A percentile compares a stretch with the other conserved stretches of the same genome.
Evolutionary conservation across 2,329 filamentous ascomycete genomes (phyloP).

Genomic region (Colletotrichum euphorbiae): DNA sequence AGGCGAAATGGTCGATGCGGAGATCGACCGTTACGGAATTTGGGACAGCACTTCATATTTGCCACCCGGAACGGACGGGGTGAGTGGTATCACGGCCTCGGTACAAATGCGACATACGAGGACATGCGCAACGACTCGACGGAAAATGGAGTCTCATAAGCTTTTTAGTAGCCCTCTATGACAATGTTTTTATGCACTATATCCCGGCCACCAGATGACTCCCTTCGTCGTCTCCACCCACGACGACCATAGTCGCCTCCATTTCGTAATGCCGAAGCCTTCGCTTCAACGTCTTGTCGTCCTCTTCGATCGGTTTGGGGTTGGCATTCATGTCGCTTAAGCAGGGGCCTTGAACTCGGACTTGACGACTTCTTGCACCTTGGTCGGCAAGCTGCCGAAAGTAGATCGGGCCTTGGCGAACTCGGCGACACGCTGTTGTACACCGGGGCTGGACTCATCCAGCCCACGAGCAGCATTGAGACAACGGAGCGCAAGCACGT

Average conservation of each 20-base stretch:
- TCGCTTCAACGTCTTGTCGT: background rate
- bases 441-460: constrained; percentile 74
- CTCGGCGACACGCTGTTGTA: constrained; percentile 80
- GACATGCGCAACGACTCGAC: constrained; percentile 1
- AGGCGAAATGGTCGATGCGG: too few species aligned
- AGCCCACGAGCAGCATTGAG: constrained; percentile 79
- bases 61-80: constrained; percentile 1
- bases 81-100: constrained; percentile 17
- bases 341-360: constrained; percentile 66
- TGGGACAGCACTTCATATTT: background rate
- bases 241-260: background rate
- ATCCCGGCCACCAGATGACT: constrained; percentile 14
- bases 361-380: constrained; percentile 77
- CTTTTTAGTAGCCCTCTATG: constrained; percentile 38
- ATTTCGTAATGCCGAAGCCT: background rate
- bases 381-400: constrained; percentile 69
- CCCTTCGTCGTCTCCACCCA: constrained; percentile 63
- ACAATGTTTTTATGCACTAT: constrained; percentile 38
- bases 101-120: background rate
- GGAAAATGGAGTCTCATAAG: constrained; percentile 31
- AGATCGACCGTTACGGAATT: background rate
- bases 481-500: constrained; percentile 87
- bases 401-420: constrained; percentile 73
- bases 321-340: background rate
- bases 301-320: background rate